Evolutionary conservation across 208 protist genomes (phyloP), one percentile per base, ranked within the genome.

Genomic region (Zelonia costaricensis): DNA sequence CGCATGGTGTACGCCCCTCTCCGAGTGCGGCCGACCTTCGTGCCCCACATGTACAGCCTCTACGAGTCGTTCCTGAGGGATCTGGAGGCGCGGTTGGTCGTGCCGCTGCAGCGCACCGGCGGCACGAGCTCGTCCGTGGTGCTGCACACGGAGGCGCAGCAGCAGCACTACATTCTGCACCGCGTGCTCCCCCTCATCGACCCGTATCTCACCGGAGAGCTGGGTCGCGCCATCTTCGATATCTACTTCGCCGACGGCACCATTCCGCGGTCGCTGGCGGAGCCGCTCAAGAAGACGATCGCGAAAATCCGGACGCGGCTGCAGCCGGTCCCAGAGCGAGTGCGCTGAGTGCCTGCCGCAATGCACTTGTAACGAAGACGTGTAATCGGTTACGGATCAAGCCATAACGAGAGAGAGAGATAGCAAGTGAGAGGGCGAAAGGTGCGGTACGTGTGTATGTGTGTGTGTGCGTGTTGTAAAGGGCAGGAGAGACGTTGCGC

Each of bases 121-220:
- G 58, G 67, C 13, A 55, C 30, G 7, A 65, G 61, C 61, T 33
- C 66, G 18, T 71, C 73, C 15, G 61, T 52, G 44, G 28, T 61
- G 16, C 48, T 86, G 54, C 80, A 78, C 42, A 61, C 57, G 8
- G 70, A 82, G 46, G 72, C 79, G 35, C 70, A 82, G 39, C 62
- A 56, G 52, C 62, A 85, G 39, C 88, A 80, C 57, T 65, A 68
- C 35, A 49, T 47, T 4, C 65, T 92, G 40, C 72, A 86, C 42
- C 78, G 82, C 33, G 57, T 63, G 12, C 66, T 79, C 10, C 63
- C 76, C 27, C 66, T 92, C 36, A 76, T 92, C 33, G 85, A 92
- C 53, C 81, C 85, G 4, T 47, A 73, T 20, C 39, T 82, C 15
- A 82, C 71, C 30, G 73, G 55, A 3, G 58, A 60, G 6, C 28